Evolutionary conservation across 768 basidiomycete species (phyloP).

Genomic region (Boletus huronensis): DNA sequence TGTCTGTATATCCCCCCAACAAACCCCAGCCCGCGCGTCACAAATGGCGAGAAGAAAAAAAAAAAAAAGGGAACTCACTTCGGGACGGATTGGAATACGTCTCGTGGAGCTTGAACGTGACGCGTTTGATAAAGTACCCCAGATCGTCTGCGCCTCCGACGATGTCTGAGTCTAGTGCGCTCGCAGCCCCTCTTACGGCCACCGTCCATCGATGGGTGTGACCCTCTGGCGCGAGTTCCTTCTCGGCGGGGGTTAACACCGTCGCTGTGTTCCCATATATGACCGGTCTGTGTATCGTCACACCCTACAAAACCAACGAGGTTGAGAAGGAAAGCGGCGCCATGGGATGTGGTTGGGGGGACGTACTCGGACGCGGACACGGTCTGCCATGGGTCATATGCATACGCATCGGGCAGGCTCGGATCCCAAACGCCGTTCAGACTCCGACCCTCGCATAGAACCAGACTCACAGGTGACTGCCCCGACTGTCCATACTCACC

Average conservation of each 20-base stretch:
- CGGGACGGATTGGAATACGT: constrained; percentile 89
- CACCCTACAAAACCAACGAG: constrained; percentile 69
- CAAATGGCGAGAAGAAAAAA: neutral
- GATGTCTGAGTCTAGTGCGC: constrained; percentile 63
- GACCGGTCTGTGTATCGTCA: constrained; percentile 84
- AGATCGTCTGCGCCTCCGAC: constrained; percentile 92
- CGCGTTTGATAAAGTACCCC: constrained; percentile 89
- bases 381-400: constrained; percentile 46
- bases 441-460: too few relatives aligned
- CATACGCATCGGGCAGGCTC: constrained; percentile 34
- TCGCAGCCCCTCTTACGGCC: constrained; percentile 85
- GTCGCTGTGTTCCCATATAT: constrained; percentile 94
- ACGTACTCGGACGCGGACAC: constrained; percentile 77
- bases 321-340: too few relatives aligned
- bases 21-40: neutral
- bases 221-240: constrained; percentile 54
- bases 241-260: constrained; percentile 71
- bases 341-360: neutral
- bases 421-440: constrained; percentile 32
- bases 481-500: too few relatives aligned
- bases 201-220: constrained; percentile 98
- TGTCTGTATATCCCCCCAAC: constrained; percentile 43
- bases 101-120: constrained; percentile 96
- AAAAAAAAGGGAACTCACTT: constrained; percentile 63
- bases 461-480: too few relatives aligned